Evolutionary conservation across 371 early-diverging fungal genomes (phyloP), one percentile per base, ranked within the genome.

Genomic region (Mortierella sp.): DNA sequence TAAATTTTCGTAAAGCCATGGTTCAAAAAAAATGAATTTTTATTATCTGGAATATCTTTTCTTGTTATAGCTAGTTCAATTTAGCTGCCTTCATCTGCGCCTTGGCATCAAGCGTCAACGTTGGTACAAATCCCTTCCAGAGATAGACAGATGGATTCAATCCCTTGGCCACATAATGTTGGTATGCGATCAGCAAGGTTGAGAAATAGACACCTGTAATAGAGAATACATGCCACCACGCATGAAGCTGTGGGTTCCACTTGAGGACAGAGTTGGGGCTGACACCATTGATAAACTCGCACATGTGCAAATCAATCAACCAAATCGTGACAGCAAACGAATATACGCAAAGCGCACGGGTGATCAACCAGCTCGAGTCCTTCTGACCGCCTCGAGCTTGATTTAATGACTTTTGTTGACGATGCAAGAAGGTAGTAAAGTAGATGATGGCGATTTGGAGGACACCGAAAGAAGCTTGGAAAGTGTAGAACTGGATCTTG

Each of bases 181-280:
- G 80, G 40, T 57, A 79, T 28, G 74, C 66, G 37, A 79, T 54
- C 65, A 79, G 49, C 47, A 79, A 32, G 0, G 80, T 74, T 2
- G 80, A 53, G 37, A 79, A 79, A 37, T 79, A 79, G 2, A 79
- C 80, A 0, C 80, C 80, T 0, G 63, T 54, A 19, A 74, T 74
- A 12, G 80, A 79, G 17, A 70, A 70, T 7, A 79, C 80, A 22
- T 79, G 80, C 80, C 80, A 79, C 74, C 73, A 73, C 1, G 80
- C 80, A 70, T 77, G 78, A 45, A 78, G 60, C 43, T 78, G 78
- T 29, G 78, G 78, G 69, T 78, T 78, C 78, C 78, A 78, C 45
- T 40, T 65, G 28, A 78, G 58, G 23, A 78, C 67, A 19, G 73
- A 70, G 19, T 72, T 28, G 12, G 72, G 66, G n/a, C 79, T 62